These are phyloP conservation scores for Trichophyton equinum DNA, from an alignment of 2,329 filamentous ascomycete species.

Conservation along the genomic window DNA sequence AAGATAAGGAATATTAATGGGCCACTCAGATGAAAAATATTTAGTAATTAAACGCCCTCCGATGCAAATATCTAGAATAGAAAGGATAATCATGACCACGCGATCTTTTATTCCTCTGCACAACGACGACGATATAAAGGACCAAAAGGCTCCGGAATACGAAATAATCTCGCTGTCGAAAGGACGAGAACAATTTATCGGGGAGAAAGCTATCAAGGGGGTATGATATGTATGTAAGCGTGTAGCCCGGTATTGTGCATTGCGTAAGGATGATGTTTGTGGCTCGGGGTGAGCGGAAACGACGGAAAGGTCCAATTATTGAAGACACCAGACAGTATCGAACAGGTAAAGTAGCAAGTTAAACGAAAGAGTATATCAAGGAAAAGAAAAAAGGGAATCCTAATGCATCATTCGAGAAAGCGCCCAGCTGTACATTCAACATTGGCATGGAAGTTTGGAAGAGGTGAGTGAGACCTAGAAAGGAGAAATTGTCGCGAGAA, in stretches of 20 bases:
- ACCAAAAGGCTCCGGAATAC: neutral
- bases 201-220: neutral
- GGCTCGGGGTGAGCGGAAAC: neutral
- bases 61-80: neutral
- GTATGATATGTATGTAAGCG: neutral
- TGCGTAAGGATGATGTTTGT: neutral
- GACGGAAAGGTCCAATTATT: constrained; percentile 1
- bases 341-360: neutral
- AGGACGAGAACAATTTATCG: neutral
- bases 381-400: neutral
- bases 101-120: neutral
- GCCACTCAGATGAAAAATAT: neutral
- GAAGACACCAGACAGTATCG: neutral
- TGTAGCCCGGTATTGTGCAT: neutral
- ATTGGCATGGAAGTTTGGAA: neutral
- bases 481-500: neutral
- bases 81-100: neutral
- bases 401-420: neutral
- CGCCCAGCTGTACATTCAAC: neutral
- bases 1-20: neutral
- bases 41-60: neutral
- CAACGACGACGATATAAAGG: neutral
- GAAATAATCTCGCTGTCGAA: neutral
- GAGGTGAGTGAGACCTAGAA: neutral
- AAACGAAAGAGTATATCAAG: neutral